phyloP scores from a whole-genome alignment of 352 stramenopile genomes.

The Phytopythium oedochilum region DNA sequence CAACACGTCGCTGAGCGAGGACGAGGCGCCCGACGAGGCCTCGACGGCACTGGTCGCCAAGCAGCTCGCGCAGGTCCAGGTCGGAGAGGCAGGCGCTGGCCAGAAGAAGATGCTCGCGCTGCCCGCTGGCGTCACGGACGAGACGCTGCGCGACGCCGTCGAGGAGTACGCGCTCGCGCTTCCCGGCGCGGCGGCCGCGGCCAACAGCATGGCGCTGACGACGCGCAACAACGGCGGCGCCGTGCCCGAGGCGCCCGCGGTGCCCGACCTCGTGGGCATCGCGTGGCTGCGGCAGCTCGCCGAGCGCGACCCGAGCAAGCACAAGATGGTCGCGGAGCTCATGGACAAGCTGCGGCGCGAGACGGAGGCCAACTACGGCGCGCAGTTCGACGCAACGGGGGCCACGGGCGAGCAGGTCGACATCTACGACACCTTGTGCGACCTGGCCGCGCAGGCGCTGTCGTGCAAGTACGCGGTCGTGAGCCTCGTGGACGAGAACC shows the following conservation, averaged over 20 bases:
- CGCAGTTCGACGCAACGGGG: conserved; percentile 3
- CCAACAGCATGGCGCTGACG: not conserved
- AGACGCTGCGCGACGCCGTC: conserved; percentile 48
- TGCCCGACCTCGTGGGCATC: conserved; percentile 73
- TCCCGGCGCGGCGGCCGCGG: conserved; percentile 17
- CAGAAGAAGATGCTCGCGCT: conserved; percentile 15
- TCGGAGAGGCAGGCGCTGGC: not conserved
- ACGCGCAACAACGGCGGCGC: not conserved
- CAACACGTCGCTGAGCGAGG: conserved; percentile 2
- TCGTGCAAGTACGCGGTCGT: conserved; percentile 78
- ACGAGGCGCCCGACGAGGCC: not conserved
- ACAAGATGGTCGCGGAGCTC: conserved; percentile 59
- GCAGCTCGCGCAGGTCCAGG: not conserved
- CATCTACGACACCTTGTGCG: conserved; percentile 83
- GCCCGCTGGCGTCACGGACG: conserved; percentile 35
- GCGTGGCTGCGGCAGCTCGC: conserved; percentile 75
- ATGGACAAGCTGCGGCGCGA: conserved; percentile 64
- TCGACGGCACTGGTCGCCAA: conserved; percentile 7
- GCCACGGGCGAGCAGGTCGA: conserved; percentile 49
- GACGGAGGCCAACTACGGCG: conserved; percentile 22
- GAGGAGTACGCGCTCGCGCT: conserved; percentile 74
- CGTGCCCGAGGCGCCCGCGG: conserved; percentile 30
- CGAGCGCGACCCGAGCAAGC: conserved; percentile 60
- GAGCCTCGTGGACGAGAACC: conserved; percentile 90
- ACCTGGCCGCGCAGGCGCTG: conserved; percentile 70